Base-by-base conservation (phyloP, 1,139 yeast genomes). In the Protomyces inouyei region DNA sequence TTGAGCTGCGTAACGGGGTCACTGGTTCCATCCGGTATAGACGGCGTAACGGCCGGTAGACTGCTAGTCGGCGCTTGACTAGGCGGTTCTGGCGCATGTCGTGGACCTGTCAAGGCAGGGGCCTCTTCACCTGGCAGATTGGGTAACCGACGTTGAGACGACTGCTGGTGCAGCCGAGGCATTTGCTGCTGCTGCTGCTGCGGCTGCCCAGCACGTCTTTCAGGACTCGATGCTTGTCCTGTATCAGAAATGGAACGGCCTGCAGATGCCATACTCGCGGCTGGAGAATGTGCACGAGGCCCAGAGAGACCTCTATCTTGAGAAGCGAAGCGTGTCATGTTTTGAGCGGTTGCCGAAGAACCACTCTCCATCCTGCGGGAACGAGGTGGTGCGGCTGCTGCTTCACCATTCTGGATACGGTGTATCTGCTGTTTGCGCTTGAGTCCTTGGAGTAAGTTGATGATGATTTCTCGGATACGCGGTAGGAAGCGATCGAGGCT, bases 401-500 rank as follows among this genome's bases (percentile, higher is more conserved):
- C 64, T 40, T 45, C 57, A 28, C 55, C 68, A 46, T 9, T 54
- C 37, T 51, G 59, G 28, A 53, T 40, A 32, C 57, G 52, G 43
- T 55, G 84, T 60, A 78, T 78, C 0, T 79, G 78, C 72, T 93
- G 97, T 72, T 92, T 93, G 14, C 82, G 80, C 75, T 93, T 93
- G 72, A 95, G 78, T 70, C 85, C 90, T 70, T 87, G 90, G 66
- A 95, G 79, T 61, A 95, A 76, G 5, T 85, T 85, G 10, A 91
- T 95, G 65, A 95, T 90, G 52, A 93, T 90, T 69, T 87, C 91
- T 60, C 97, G 82, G 36, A 95, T 91, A 64, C 84, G 83, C 0
- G 98, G 98, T 52, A 92, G 78, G 72, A 87, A 92, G 66, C 82
- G 76, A 70, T 92, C 97, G 66, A 92, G 78, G 57, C 87, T 87